A percentile compares a stretch with the other conserved stretches of the same genome.
phyloP scores from a whole-genome alignment of 441 rosid species.

The Adansonia rubrostipa region DNA sequence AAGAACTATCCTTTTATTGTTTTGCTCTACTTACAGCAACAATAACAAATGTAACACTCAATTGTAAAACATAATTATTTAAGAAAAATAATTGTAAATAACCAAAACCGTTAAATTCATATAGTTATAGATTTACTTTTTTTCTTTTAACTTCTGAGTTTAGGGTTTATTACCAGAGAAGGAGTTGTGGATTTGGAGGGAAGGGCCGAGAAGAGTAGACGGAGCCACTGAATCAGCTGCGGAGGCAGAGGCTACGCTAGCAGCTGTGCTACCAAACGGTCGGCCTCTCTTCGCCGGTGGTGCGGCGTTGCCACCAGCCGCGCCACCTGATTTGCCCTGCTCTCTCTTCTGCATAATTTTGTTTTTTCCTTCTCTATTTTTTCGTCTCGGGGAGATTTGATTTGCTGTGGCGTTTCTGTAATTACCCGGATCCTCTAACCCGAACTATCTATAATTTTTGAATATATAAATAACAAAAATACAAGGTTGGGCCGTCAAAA shows the following conservation, averaged over 20 bases:
- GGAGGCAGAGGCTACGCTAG: conserved; percentile 41
- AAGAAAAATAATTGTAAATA: background rate
- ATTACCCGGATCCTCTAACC: conserved; percentile 27
- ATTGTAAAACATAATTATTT: background rate
- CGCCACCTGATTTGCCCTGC: conserved; percentile 59
- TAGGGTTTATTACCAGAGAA: conserved; percentile 57
- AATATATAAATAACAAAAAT: background rate
- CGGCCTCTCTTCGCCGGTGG: conserved; percentile 70
- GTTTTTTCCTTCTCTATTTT: background rate
- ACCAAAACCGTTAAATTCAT: background rate
- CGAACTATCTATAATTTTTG: background rate
- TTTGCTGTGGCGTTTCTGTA: background rate
- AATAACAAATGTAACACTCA: background rate
- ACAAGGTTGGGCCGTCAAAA: background rate
- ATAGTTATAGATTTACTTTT: background rate
- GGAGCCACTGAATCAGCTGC: conserved; percentile 62
- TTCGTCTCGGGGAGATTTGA: conserved; percentile 2
- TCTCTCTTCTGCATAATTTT: conserved; percentile 74
- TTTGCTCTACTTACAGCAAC: conserved; percentile 63
- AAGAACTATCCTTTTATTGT: conserved; percentile 79
- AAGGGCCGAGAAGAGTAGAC: conserved; percentile 62
- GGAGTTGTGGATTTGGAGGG: conserved; percentile 73
- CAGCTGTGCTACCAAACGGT: conserved; percentile 63
- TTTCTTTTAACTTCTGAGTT: conserved; percentile 2
- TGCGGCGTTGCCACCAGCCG: conserved; percentile 53